These are phyloP conservation scores for Taiozyma sp. DNA, from an alignment of 1,139 yeast species.

Conservation along the genomic window DNA sequence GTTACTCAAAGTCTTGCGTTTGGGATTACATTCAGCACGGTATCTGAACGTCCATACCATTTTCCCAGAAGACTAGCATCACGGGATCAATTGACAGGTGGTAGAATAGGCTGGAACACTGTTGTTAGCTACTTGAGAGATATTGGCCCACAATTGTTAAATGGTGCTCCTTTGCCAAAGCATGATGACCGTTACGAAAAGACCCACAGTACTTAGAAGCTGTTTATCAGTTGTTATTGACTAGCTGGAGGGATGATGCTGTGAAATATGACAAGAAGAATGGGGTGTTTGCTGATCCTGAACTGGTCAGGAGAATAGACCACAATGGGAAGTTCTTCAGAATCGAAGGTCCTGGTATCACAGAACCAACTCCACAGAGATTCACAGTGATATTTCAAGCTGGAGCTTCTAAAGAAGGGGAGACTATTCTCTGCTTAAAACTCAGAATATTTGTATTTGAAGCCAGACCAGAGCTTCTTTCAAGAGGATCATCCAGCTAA, in stretches of 20 bases:
- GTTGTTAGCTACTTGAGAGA: constrained; percentile 34
- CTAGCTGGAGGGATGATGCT: constrained; percentile 41
- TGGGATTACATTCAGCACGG: constrained; percentile 37
- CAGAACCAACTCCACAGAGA: constrained; percentile 37
- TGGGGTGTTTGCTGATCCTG: constrained; percentile 32
- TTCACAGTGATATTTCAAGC: constrained; percentile 39
- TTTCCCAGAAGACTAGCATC: constrained; percentile 38
- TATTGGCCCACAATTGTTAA: constrained; percentile 31
- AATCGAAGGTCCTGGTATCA: constrained; percentile 35
- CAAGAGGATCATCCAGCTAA: constrained; percentile 23
- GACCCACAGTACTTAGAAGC: constrained; percentile 34
- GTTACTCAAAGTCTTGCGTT: constrained; percentile 35
- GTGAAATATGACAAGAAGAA: constrained; percentile 26
- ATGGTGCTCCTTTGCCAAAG: constrained; percentile 31
- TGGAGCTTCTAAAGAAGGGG: constrained; percentile 36
- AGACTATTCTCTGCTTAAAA: constrained; percentile 35
- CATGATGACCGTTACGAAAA: constrained; percentile 36
- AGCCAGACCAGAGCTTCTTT: constrained; percentile 14
- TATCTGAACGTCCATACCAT: constrained; percentile 38
- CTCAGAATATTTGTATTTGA: constrained; percentile 28
- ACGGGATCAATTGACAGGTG: constrained; percentile 36
- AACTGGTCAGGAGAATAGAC: constrained; percentile 31
- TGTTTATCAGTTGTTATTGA: constrained; percentile 31
- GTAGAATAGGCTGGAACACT: constrained; percentile 41
- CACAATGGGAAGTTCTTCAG: constrained; percentile 33